Evolutionary conservation across 441 rosid species (phyloP), one percentile per base, ranked within the genome.

Genomic region (Pelargonium citronellum): DNA sequence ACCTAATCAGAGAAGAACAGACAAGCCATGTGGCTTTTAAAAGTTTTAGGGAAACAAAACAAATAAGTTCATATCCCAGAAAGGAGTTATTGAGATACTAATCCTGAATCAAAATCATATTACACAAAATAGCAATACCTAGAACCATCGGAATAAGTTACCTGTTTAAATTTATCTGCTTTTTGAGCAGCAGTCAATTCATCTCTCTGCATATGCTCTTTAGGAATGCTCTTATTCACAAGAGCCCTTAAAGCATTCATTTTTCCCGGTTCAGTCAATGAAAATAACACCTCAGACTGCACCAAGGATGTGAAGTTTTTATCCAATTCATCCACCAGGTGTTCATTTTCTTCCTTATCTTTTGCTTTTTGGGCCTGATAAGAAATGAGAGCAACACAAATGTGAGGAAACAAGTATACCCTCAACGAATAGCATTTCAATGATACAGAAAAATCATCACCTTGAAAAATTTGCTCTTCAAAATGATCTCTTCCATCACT

Each of bases 381-480:
- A 37, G 46, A 22, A 57, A 65, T 44, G 20, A 51, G 37, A 64
- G 17, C 70, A 7, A 44, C 20, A 69, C 5, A n/a, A 57, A 71
- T 47, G 71, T 66, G 64, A 67, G 51, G 51, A 61, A 24, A 72
- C 15, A 75, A 37, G 39, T 16, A 44, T 3, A 34, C 17, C 63
- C 55, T 46, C 60, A 66, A 39, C n/a, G 11, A 22, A 47, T 73
- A 70, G 41, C 44, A 68, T 37, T 60, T 13, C 15, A 53, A 16
- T 55, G 34, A 53, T 43, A 70, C 34, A 67, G 47, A 72, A 34
- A 69, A 62, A 73, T 61, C 61, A n/a, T 68, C 78, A 94, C 97
- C 99, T 84, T 94, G 83, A 86, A 94, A 87, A 78, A 83, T 80
- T 94, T 94, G 89, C 96, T 91, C 86, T 94, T 94, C 85, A 90